A percentile compares a stretch with the other conserved stretches of the same genome.
These are phyloP conservation scores for Irpex sp. DNA, from an alignment of 1,284 basidiomycete genomes.

Conservation along the genomic window DNA sequence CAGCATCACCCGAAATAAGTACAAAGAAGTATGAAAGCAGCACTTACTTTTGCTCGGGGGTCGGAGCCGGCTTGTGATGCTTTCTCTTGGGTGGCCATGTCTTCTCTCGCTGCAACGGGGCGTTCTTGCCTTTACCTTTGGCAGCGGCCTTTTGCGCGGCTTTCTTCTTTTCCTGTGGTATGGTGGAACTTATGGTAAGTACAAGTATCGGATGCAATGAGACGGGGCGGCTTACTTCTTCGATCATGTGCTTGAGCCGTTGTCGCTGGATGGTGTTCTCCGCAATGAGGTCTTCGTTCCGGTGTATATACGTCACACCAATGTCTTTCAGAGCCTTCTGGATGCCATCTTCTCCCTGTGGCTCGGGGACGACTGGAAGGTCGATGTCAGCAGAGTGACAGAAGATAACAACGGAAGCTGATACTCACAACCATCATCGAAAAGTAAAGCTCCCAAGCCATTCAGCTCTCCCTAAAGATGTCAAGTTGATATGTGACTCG, in stretches of 20 bases:
- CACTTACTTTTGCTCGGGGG: slow-evolving; percentile 48
- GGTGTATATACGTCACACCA: slow-evolving; percentile 67
- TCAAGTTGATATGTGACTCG: not conserved
- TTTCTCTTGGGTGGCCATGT: slow-evolving; percentile 61
- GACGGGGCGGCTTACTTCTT: slow-evolving; percentile 38
- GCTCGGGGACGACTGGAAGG: slow-evolving; percentile 24
- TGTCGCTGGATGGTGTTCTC: slow-evolving; percentile 68
- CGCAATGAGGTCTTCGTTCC: slow-evolving; percentile 65
- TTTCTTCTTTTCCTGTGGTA: slow-evolving; percentile 25
- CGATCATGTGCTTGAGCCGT: slow-evolving; percentile 43
- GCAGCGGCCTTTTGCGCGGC: slow-evolving; percentile 21
- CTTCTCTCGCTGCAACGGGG: not conserved
- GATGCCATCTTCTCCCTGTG: slow-evolving; percentile 39
- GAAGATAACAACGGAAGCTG: not conserved
- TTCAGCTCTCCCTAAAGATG: slow-evolving; percentile 45
- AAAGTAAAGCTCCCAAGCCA: slow-evolving; percentile 62
- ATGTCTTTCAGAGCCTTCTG: slow-evolving; percentile 53
- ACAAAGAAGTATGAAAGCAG: not conserved
- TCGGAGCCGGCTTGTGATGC: slow-evolving; percentile 49
- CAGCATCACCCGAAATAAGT: slow-evolving; percentile 2
- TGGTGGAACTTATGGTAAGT: not conserved
- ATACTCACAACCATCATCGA: slow-evolving; percentile 46
- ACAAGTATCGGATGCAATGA: not conserved
- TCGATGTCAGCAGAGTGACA: slow-evolving; percentile 1
- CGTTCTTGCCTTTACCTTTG: slow-evolving; percentile 17